Conservation (phyloP, 2,329 filamentous ascomycete species). For the Achaetomium macrosporum region DNA sequence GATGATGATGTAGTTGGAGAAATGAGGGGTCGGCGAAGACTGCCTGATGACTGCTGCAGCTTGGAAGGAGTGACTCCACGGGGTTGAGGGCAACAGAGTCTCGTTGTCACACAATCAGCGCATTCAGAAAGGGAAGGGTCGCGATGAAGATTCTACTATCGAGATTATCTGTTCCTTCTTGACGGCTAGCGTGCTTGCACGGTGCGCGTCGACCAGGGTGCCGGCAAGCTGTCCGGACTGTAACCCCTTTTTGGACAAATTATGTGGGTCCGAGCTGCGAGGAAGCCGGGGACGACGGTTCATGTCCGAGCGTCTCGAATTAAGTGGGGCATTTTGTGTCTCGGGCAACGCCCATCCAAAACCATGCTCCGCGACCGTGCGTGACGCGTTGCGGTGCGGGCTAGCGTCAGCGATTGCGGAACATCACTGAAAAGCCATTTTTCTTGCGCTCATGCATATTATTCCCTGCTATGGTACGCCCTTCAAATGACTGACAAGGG, state of each 20-base stretch:
- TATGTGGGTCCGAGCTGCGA: too few relatives aligned
- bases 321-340: too few relatives aligned
- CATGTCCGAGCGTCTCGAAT: too few relatives aligned
- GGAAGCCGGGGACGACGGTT: too few relatives aligned
- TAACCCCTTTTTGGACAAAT: too few relatives aligned
- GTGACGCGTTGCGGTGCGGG: too few relatives aligned
- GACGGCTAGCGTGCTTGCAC: too few relatives aligned
- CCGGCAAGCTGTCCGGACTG: too few relatives aligned
- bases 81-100: background rate
- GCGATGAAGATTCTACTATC: slow-evolving; percentile 3
- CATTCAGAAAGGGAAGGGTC: background rate
- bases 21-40: background rate
- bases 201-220: too few relatives aligned
- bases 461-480: slow-evolving; percentile 1
- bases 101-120: slow-evolving; percentile 13
- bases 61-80: slow-evolving; percentile 2
- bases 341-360: too few relatives aligned
- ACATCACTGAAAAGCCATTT: background rate
- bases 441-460: background rate
- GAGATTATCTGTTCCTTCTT: slow-evolving; percentile 15
- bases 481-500: background rate
- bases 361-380: too few relatives aligned
- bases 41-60: background rate
- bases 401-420: too few relatives aligned
- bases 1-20: background rate